Evolutionary conservation across 192 early-diverging fungal genomes (phyloP).

Genomic region (Entophlyctis luteolus): DNA sequence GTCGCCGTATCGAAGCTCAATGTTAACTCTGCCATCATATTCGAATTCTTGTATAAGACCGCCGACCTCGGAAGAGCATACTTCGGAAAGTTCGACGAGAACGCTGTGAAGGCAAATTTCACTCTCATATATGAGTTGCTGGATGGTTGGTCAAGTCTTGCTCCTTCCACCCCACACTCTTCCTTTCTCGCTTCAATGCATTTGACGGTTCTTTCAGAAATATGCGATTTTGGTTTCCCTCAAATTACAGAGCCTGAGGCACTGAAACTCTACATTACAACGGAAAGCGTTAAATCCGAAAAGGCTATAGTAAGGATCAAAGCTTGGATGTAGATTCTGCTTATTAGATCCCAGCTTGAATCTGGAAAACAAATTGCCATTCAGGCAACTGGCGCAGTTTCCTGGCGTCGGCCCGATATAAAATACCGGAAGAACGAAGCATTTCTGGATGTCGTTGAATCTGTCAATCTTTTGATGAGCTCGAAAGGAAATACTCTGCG

Average conservation of each 20-base stretch:
- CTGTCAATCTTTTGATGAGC: slow-evolving; percentile 87
- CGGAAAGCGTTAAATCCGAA: slow-evolving; percentile 85
- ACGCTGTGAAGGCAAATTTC: slow-evolving; percentile 55
- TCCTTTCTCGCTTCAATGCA: background rate
- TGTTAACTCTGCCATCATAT: slow-evolving; percentile 88
- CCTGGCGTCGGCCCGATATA: slow-evolving; percentile 90
- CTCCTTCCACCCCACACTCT: slow-evolving; percentile 1
- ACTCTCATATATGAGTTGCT: slow-evolving; percentile 53
- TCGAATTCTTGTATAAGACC: slow-evolving; percentile 92
- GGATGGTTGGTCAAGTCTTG: slow-evolving; percentile 33
- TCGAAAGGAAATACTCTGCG: slow-evolving; percentile 74
- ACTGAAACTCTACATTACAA: slow-evolving; percentile 80
- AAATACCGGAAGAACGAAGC: slow-evolving; percentile 97
- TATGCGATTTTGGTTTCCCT: slow-evolving; percentile 75
- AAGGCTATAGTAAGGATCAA: slow-evolving; percentile 47
- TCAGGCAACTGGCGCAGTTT: slow-evolving; percentile 91
- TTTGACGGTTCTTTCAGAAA: slow-evolving; percentile 28
- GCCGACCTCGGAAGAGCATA: slow-evolving; percentile 76
- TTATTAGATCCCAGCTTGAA: background rate
- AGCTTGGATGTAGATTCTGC: slow-evolving; percentile 40
- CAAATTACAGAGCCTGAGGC: slow-evolving; percentile 71
- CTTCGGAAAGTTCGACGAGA: slow-evolving; percentile 80
- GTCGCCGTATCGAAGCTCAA: slow-evolving; percentile 92
- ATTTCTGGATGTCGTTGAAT: slow-evolving; percentile 98
- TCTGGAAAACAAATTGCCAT: slow-evolving; percentile 74